Evolutionary conservation across 768 basidiomycete species (phyloP), one percentile per base, ranked within the genome.

Genomic region (Lactarius sanguifluus): DNA sequence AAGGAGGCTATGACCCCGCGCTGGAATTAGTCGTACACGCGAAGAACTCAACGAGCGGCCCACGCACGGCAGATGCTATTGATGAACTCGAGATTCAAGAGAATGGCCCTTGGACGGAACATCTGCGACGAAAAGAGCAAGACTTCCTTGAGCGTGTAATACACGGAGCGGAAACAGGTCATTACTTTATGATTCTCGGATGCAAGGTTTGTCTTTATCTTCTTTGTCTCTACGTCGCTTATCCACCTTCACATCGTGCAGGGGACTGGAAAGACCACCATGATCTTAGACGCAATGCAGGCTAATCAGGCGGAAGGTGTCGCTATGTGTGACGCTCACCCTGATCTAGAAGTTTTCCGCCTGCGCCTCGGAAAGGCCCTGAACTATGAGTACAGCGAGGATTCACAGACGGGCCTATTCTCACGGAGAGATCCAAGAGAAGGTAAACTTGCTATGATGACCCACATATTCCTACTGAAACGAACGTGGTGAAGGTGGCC

Each of bases 351-450:
- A 75, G 90, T 95, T 38, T 93, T 96, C 78, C 82, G 89, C 64
- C 81, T 94, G 47, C 86, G 92, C 50, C 81, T 96, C 30, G 94
- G 94, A 57, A 93, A 93, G 75, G 87, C 91, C 13, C 77, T 94
- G 50, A 91, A 94, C 71, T 94, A 87, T 72, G 94, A 96, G 74
- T 94, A 83, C 78, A 87, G 90, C 68, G 91, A 92, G 77, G 90
- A 92, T 73, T 88, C 87, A 30, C 90, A 92, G 74, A 86, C 85
- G 3, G 88, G 87, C 9, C 76, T 96, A 25, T 94, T 94, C 77
- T 90, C 91, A 73, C 77, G 92, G 64, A 80, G 87, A 47, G 92
- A 96, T 78, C 92, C 93, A 20, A 77, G 88, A 73, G 92, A 95
- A 82, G 91, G 85, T 82, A 59, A 30, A 71, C 55, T 0, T 43